Conservation (phyloP, 2,329 filamentous ascomycete genomes). For the Fusarium continuum region DNA sequence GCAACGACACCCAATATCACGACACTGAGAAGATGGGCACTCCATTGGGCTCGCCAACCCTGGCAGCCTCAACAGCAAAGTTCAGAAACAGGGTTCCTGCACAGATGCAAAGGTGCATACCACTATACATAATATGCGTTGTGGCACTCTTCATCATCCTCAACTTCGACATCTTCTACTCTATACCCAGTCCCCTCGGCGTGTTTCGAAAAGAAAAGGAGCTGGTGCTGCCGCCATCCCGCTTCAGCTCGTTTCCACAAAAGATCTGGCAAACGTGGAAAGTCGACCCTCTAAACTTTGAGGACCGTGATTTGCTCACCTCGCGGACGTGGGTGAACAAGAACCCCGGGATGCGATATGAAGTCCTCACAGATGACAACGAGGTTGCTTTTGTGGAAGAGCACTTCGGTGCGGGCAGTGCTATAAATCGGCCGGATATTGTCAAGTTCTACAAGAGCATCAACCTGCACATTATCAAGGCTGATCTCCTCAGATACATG, state of each 20-base stretch:
- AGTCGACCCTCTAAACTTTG: conserved; percentile 71
- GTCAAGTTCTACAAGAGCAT: conserved; percentile 68
- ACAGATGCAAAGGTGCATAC: conserved; percentile 58
- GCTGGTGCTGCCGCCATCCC: conserved; percentile 18
- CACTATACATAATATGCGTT: conserved; percentile 56
- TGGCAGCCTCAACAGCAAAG: conserved; percentile 51
- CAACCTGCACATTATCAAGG: conserved; percentile 70
- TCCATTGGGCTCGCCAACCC: conserved; percentile 50
- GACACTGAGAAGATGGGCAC: conserved; percentile 41
- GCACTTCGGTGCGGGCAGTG: conserved; percentile 73
- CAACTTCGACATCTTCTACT: conserved; percentile 54
- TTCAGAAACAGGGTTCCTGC: conserved; percentile 53
- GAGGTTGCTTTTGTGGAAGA: conserved; percentile 73
- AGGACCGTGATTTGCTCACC: conserved; percentile 66
- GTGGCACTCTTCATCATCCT: conserved; percentile 57
- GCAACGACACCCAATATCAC: background rate
- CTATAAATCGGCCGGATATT: conserved; percentile 71
- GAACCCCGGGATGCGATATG: conserved; percentile 73
- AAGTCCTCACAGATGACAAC: conserved; percentile 75
- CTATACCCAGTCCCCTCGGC: conserved; percentile 38
- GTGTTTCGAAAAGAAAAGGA: conserved; percentile 25
- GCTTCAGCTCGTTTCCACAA: conserved; percentile 60
- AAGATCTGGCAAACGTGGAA: conserved; percentile 87
- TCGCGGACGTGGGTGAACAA: conserved; percentile 72
- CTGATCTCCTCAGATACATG: conserved; percentile 74